Base-by-base conservation (phyloP, 192 early-diverging fungal species). In the Backusella morwellensis region DNA sequence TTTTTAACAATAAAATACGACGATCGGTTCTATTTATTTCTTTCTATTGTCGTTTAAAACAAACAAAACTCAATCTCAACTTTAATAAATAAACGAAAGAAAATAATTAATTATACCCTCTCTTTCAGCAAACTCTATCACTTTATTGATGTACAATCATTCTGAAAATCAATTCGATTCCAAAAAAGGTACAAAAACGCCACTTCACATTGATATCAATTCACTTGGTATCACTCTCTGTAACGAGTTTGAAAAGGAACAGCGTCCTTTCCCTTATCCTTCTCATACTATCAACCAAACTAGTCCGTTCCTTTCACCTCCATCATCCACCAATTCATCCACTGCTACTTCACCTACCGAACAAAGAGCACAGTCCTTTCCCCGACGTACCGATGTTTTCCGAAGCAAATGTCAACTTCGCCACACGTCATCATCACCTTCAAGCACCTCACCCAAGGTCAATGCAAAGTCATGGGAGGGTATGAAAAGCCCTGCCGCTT, bases 401-500 rank as follows among this genome's bases (percentile, higher is more conserved):
- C 26, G 47, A 21, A 56, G 17, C 38, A 63, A 32, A 26, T 77
- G 54, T 35, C 32, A 66, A 73, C 32, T 68, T 40, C 32, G 41
- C n/a, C 44, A 76, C 17, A 67, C 59, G 15, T 63, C 70, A 14
- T 0, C 35, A 59, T 40, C 42, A 44, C 47, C 70, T 47, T 15
- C 15, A 44, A 38, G 41, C 11, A 72, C 79, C 15, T 75, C 79
- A 32, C 29, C 68, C 9, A 63, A 50, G 9, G 69, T 80, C 32
- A 75, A 77, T 17, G 63, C 76, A 6, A 66, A 78, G 6, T 83
- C 81, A 3, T 83, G 81, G 81, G 69, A 74, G 14, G 56, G 76
- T 21, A 47, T 79, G 41, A 70, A 76, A 26, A 77, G 75, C 14
- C 82, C 82, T 38, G 82, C 82, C 21, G 82, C 82, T 23, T 78